Evolutionary conservation across 2,329 filamentous ascomycete genomes (phyloP).

Genomic region (Fulvia fulva): DNA sequence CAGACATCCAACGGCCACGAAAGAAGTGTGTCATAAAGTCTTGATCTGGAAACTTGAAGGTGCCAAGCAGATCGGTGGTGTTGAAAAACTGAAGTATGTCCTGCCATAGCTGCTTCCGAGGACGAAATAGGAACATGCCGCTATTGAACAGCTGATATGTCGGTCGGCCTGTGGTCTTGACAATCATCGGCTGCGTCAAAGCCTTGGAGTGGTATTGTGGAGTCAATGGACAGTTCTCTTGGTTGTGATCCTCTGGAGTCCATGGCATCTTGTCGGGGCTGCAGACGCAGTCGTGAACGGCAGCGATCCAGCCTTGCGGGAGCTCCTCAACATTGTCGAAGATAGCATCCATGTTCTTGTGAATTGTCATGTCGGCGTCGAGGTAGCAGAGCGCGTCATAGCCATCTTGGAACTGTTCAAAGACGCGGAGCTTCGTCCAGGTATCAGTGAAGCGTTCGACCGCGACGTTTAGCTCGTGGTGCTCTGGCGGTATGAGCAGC

Average conservation of each 20-base stretch:
- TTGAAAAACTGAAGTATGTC: constrained; percentile 42
- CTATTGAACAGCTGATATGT: constrained; percentile 50
- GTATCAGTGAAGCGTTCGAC: constrained; percentile 51
- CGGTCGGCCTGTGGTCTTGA: constrained; percentile 29
- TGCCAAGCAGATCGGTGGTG: constrained; percentile 37
- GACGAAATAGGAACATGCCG: constrained; percentile 50
- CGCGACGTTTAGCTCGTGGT: constrained; percentile 39
- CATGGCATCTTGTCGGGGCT: constrained; percentile 47
- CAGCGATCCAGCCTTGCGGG: constrained; percentile 39
- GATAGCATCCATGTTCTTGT: constrained; percentile 41
- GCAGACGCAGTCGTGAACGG: constrained; percentile 50
- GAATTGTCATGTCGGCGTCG: constrained; percentile 51
- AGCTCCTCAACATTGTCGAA: constrained; percentile 38
- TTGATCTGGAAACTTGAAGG: constrained; percentile 51
- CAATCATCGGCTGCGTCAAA: constrained; percentile 32
- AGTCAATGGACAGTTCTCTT: constrained; percentile 47
- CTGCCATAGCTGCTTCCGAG: constrained; percentile 37
- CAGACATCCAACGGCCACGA: constrained; percentile 38
- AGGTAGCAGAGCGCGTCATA: constrained; percentile 46
- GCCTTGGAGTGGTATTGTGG: constrained; percentile 35
- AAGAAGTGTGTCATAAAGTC: constrained; percentile 51
- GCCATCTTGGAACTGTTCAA: constrained; percentile 36
- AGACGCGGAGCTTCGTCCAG: constrained; percentile 54
- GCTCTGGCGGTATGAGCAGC: constrained; percentile 39
- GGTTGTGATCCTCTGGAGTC: constrained; percentile 46